phyloP scores from a whole-genome alignment of 768 basidiomycete genomes.

The Lactarius indigo region DNA sequence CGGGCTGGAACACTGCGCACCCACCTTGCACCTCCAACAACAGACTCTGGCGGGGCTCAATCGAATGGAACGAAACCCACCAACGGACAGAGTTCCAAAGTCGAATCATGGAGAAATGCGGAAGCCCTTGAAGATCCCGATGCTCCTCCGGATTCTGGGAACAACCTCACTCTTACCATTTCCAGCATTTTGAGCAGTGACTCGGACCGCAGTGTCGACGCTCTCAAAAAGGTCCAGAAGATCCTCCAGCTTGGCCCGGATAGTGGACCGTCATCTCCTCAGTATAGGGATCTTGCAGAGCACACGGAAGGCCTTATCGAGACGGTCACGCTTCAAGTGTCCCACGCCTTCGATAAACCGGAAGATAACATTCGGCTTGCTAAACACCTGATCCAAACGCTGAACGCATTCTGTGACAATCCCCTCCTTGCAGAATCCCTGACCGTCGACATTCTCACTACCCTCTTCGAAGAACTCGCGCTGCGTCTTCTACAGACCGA shows the following conservation, averaged over 20 bases:
- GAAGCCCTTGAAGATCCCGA: constrained; percentile 20
- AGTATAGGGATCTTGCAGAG: constrained; percentile 75
- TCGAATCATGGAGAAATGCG: constrained; percentile 21
- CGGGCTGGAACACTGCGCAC: constrained; percentile 35
- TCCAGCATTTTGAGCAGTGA: constrained; percentile 89
- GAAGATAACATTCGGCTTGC: constrained; percentile 89
- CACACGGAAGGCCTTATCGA: constrained; percentile 83
- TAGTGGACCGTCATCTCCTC: constrained; percentile 59
- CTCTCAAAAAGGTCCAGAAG: constrained; percentile 89
- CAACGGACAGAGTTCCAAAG: constrained; percentile 20
- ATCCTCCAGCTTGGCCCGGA: constrained; percentile 77
- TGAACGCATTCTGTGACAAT: constrained; percentile 94
- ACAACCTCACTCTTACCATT: constrained; percentile 76
- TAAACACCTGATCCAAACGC: constrained; percentile 95
- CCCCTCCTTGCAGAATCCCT: constrained; percentile 81
- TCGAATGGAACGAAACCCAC: constrained; percentile 12
- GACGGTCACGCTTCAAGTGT: constrained; percentile 88
- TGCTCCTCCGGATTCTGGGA: constrained; percentile 34
- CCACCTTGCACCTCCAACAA: constrained; percentile 1
- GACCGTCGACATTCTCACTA: constrained; percentile 78
- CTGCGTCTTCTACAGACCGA: constrained; percentile 91
- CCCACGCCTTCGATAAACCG: constrained; percentile 82
- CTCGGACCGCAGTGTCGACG: constrained; percentile 81
- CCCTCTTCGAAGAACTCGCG: constrained; percentile 89
- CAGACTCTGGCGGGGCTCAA: not conserved